Base-by-base conservation (phyloP, 148 eudicot genomes). In the Diospyros lotus region DNA sequence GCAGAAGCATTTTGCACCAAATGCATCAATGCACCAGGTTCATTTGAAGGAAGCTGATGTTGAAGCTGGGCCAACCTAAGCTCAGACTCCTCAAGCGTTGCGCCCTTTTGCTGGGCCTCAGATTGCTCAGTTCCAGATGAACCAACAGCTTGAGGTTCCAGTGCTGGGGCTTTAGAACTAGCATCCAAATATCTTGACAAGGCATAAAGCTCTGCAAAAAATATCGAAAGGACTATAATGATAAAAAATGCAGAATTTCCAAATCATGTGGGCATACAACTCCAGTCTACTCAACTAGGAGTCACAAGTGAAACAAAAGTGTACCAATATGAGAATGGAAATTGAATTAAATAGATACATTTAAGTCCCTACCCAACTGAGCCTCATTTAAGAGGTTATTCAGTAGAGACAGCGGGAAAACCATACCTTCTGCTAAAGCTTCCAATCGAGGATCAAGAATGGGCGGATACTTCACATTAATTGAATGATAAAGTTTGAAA, bases 21-120 rank as follows among this genome's bases (percentile, higher is more conserved):
- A 77, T 87, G 92, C 94, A 87, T 95, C 67, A 92, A 78, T 1
- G 92, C 91, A 72, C 98, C 93, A 69, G 97, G 83, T 76, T 90
- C 97, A 73, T 84, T 82, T 4, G 94, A 89, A 74, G 89, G 90
- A 50, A 94, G 97, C 75, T 94, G 97, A 76, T 94, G 94, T 70
- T 92, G 96, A 79, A 90, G 97, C 81, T 94, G 98, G 11, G 95
- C 95, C 72, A 94, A 84, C 69, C 97, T 87, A 53, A 94, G 84
- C 63, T 94, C 90, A 74, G 95, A 86, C 72, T 93, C 98, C 50
- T 88, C 82, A 68, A 55, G 73, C 61, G 81, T 76, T 54, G 81
- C 53, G 17, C 71, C 82, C 53, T 76, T 71, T 44, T 64, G 56
- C 42, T 81, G 74, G 69, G 43, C 60, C 55, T 80, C 86, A 68